Base-by-base conservation (phyloP, 2,329 filamentous ascomycete species). In the Claviceps cyperi region DNA sequence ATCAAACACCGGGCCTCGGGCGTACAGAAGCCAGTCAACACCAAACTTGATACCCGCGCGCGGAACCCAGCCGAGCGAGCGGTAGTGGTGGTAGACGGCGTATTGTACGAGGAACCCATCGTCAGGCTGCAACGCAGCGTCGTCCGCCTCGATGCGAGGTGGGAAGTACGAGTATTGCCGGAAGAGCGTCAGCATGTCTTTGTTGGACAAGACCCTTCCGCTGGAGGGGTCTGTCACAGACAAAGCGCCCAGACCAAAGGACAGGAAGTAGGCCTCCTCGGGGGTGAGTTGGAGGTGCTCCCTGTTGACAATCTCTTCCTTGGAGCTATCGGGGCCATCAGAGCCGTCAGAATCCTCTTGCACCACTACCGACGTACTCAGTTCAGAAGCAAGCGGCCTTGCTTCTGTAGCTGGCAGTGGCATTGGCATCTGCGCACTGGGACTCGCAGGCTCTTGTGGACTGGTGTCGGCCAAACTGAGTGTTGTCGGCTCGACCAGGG, bases 11-110 rank as follows among this genome's bases (percentile, higher is more conserved):
- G 92, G 92, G 0, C 92, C 92, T 19, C 89, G 83, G 51, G 88
- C 83, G 67, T 98, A 98, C 7, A 98, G 76, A n/a, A 98, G 71
- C 71, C 87, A 96, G 65, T 98, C 92, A 9, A 89, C 86, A 21
- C 86, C 87, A 59, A 98, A 98, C 62, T 98, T 98, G 63, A 94
- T 83, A 37, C 92, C 94, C 5, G 86, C 81, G 14, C 94, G 83
- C 0, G 94, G 84, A 1, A 96, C 87, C 91, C 92, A 98, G 22
- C 92, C 92, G 0, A 97, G 74, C 0, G 89, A 94, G 38, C 92
- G 84, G 69, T 95, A 98, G 64, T 98, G 91, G 62, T 98, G 92
- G 64, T 95, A 98, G 17, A 87, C 87, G 13, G 81, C 81, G 60
- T 97, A 98, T 51, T 87, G 83, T 1, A 95, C 65, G 19, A 97